Percentiles rank a stretch among this genome's conserved stretches.
phyloP scores from a whole-genome alignment of 2,329 filamentous ascomycete genomes.

The Calcarisporium arbuscula region DNA sequence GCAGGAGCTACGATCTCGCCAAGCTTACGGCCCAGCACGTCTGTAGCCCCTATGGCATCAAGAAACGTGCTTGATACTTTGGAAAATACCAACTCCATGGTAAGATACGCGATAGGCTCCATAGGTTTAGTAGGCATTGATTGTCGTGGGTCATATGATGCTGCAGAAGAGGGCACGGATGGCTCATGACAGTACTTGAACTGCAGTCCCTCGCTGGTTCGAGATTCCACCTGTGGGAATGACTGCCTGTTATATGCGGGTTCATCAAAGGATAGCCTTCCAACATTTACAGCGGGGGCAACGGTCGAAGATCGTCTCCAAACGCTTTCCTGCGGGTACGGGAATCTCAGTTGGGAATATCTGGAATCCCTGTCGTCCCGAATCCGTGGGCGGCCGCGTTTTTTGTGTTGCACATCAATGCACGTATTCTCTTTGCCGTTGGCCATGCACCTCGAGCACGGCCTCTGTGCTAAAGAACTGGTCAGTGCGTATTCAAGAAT shows the following conservation, averaged over 20 bases:
- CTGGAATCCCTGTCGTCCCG: conserved; percentile 62
- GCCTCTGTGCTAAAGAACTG: conserved; percentile 55
- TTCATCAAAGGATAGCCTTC: conserved; percentile 39
- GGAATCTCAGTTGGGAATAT: conserved; percentile 45
- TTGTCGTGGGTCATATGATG: conserved; percentile 39
- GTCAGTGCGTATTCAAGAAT: conserved; percentile 32
- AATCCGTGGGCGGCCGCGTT: conserved; percentile 69
- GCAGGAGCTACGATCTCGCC: conserved; percentile 44
- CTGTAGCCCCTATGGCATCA: conserved; percentile 45
- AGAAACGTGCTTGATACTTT: conserved; percentile 50
- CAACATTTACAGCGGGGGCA: conserved; percentile 39
- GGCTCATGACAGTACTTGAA: conserved; percentile 44
- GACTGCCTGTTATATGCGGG: conserved; percentile 38
- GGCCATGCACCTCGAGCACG: conserved; percentile 69
- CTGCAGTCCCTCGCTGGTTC: conserved; percentile 40
- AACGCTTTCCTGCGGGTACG: conserved; percentile 37
- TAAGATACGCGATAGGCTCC: conserved; percentile 54
- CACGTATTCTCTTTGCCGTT: conserved; percentile 78
- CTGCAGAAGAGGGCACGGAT: conserved; percentile 40
- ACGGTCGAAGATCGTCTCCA: conserved; percentile 45
- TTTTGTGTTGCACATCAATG: conserved; percentile 81
- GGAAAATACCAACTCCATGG: conserved; percentile 50
- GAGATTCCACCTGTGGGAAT: conserved; percentile 50
- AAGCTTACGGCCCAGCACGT: conserved; percentile 43
- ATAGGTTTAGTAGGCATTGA: conserved; percentile 32